Base-by-base conservation (phyloP, 1,284 basidiomycete species). In the Binderoboletus segoi region DNA sequence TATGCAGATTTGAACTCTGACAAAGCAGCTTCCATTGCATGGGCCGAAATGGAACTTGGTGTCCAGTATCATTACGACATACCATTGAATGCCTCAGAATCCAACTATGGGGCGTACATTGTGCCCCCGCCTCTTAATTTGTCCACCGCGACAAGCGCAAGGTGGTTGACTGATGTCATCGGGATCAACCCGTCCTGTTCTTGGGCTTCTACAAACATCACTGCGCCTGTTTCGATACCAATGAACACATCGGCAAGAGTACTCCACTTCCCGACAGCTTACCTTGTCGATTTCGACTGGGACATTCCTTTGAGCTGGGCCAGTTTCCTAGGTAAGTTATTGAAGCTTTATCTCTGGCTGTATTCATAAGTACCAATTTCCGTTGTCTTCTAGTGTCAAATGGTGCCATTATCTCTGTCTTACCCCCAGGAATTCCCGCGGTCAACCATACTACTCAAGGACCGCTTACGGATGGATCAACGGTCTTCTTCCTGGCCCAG, bases 101-200 rank as follows among this genome's bases (percentile, higher is more conserved):
- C 55, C 0, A 62, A 61, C 5, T 63, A 69, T 40, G 35, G 48
- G 0, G 62, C 60, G 6, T 69, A 54, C 26, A 62, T 69, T 23
- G 52, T 47, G 0, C 70, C 67, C 12, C 18, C 42, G 0, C 70
- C 67, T 16, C 40, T 58, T 20, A 23, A 60, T 30, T 38, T 69
- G 12, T n/a, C 63, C 13, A 54, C 55, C 5, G 33, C 60, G 4
- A 65, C 63, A 12, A 58, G 18, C 3, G 67, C 70, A 23, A 66
- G 67, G 53, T 69, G 70, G 67, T 30, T 72, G 24, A 61, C 63
- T 18, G 67, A 72, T 37, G 65, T 72, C 12, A 57, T 68, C 3
- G 61, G 65, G 43, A 37, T 72, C 33, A 64, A 68, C 28, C 67
- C 67, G 3, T 44, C 24, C 3, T 69, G 67, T 44, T 61, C 65